Percentiles rank a stretch among this genome's conserved stretches.
phyloP scores from a whole-genome alignment of 352 stramenopile genomes.

The Blastocystis sp. region DNA sequence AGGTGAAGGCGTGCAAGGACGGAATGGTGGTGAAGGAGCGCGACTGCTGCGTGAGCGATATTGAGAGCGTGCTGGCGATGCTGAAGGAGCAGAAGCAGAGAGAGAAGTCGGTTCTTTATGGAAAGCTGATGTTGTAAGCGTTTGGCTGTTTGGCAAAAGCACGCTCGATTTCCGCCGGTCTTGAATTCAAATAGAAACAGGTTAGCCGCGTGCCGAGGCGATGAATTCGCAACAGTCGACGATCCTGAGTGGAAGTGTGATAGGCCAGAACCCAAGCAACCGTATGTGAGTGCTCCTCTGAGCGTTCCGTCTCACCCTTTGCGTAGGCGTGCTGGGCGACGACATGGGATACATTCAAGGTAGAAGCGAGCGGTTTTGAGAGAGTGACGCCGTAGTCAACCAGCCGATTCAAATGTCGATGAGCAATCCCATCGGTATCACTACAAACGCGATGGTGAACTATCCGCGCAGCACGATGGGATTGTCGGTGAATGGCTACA shows the following conservation, averaged over 20 bases:
- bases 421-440: slow-evolving; percentile 7
- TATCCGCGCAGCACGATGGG: slow-evolving; percentile 6
- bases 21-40: neutral
- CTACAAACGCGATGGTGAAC: slow-evolving; percentile 11
- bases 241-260: slow-evolving; percentile 38
- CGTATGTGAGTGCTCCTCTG: neutral
- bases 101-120: slow-evolving; percentile 59
- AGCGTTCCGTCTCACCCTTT: neutral
- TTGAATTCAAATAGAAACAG: neutral
- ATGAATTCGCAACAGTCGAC: slow-evolving; percentile 45
- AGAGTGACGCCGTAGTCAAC: neutral
- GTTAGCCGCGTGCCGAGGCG: neutral
- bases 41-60: neutral
- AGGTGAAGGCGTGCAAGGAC: slow-evolving; percentile 14
- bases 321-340: slow-evolving; percentile 39
- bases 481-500: neutral
- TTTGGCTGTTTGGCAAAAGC: neutral
- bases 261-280: neutral
- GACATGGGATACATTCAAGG: slow-evolving; percentile 45
- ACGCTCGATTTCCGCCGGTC: neutral
- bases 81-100: slow-evolving; percentile 41
- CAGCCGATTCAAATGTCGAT: slow-evolving; percentile 39
- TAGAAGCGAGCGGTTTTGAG: neutral
- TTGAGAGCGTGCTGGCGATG: neutral
- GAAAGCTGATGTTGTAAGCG: slow-evolving; percentile 20